Percentiles rank a stretch among this genome's conserved stretches.
Evolutionary conservation across 1,139 yeast genomes (phyloP).

Genomic region (Debaryomyces psychrophilus): DNA sequence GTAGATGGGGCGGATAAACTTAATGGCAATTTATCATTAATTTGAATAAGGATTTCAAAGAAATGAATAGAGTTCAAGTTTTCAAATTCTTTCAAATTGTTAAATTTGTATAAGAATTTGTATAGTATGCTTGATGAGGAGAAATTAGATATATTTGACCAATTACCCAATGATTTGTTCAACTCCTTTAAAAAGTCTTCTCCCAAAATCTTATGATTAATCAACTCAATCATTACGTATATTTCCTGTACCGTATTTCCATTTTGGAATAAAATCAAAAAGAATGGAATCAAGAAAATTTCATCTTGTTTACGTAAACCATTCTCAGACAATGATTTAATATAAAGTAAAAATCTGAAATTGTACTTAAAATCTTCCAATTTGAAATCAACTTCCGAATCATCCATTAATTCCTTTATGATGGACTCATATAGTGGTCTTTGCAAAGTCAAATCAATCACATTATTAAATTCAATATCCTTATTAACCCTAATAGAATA

Average conservation of each 20-base stretch:
- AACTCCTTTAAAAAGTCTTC: constrained; percentile 30
- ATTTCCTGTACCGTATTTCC: constrained; percentile 29
- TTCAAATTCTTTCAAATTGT: constrained; percentile 36
- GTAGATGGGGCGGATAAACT: constrained; percentile 51
- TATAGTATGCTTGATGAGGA: constrained; percentile 24
- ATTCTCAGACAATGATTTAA: constrained; percentile 41
- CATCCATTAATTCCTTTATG: constrained; percentile 22
- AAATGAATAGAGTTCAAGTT: constrained; percentile 32
- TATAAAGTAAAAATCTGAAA: constrained; percentile 36
- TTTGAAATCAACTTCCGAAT: constrained; percentile 17
- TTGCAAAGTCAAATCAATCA: constrained; percentile 27
- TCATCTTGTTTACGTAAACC: constrained; percentile 48
- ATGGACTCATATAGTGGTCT: constrained; percentile 39
- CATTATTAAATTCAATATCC: constrained; percentile 37
- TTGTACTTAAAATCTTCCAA: constrained; percentile 26
- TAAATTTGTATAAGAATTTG: constrained; percentile 28
- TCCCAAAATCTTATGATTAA: constrained; percentile 38
- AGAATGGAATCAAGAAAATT: constrained; percentile 42
- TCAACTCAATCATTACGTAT: constrained; percentile 36
- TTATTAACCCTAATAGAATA: constrained; percentile 34
- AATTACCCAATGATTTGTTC: constrained; percentile 30
- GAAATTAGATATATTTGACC: constrained; percentile 28
- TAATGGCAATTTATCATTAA: constrained; percentile 47
- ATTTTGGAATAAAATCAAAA: constrained; percentile 34
- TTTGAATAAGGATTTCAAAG: constrained; percentile 40